phyloP scores from a whole-genome alignment of 441 rosid species.

The Eruca vesicaria region DNA sequence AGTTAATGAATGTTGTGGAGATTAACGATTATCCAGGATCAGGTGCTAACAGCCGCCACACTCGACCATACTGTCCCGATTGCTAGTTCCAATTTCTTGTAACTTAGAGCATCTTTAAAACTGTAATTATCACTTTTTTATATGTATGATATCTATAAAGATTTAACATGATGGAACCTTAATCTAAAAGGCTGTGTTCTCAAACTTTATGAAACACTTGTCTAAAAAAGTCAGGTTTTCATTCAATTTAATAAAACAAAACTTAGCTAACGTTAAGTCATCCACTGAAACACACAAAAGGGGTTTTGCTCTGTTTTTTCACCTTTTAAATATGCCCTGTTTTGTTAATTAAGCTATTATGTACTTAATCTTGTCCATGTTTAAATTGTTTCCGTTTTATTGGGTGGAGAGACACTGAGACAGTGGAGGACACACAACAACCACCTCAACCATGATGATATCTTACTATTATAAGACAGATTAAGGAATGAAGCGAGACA shows the following conservation, averaged over 20 bases:
- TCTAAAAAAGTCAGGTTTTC: background rate
- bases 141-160: constrained; percentile 2
- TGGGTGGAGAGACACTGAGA: constrained; percentile 27
- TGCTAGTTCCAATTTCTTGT: constrained; percentile 35
- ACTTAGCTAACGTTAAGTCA: constrained; percentile 15
- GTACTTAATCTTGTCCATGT: background rate
- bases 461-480: constrained; percentile 2
- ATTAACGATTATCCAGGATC: constrained; percentile 80
- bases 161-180: constrained; percentile 2
- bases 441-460: constrained; percentile 14
- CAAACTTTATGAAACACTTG: constrained; percentile 23
- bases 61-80: constrained; percentile 45
- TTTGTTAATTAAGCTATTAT: background rate
- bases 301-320: background rate
- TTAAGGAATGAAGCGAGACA: constrained; percentile 2
- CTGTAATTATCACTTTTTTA: constrained; percentile 8
- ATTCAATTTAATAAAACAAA: background rate
- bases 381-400: background rate
- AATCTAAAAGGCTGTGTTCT: constrained; percentile 8
- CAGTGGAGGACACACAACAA: constrained; percentile 29
- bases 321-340: background rate
- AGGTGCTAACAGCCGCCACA: constrained; percentile 85
- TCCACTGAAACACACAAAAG: constrained; percentile 7
- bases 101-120: background rate
- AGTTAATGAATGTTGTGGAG: constrained; percentile 53